Conservation (phyloP, 2,329 filamentous ascomycete species). For the Plectosphaerella sp. region DNA sequence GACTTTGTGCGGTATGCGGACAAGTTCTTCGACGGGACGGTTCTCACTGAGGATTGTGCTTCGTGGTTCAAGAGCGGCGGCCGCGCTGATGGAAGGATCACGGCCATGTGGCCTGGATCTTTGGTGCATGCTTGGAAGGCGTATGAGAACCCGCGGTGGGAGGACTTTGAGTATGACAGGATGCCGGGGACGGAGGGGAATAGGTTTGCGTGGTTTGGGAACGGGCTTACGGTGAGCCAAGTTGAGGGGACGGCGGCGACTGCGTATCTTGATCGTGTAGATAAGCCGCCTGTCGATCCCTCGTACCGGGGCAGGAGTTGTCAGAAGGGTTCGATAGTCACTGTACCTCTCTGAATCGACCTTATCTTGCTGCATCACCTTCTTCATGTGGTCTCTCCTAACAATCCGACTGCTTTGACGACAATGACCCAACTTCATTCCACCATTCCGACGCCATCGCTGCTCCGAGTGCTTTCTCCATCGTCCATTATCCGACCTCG, state of each 20-base stretch:
- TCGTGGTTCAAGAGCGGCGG: neutral
- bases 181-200: neutral
- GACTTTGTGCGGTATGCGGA: neutral
- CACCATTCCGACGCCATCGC: too few relatives aligned
- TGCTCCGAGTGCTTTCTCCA: too few relatives aligned
- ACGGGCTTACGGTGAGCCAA: neutral
- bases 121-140: neutral
- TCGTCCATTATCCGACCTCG: too few relatives aligned
- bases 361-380: too few relatives aligned
- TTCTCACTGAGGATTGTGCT: neutral
- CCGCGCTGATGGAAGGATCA: neutral
- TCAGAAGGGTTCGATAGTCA: too few relatives aligned
- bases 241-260: neutral
- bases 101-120: conserved; percentile 1
- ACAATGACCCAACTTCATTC: too few relatives aligned
- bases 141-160: neutral
- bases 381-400: too few relatives aligned
- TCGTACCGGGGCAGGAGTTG: neutral
- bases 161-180: neutral
- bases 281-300: neutral
- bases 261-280: neutral
- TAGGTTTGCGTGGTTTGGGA: neutral
- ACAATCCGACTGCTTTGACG: too few relatives aligned
- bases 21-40: conserved; percentile 2
- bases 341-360: too few relatives aligned